A percentile compares a stretch with the other conserved stretches of the same genome.
Conservation (phyloP, 306 rosid genomes). For the Adenanthera pavonina region DNA sequence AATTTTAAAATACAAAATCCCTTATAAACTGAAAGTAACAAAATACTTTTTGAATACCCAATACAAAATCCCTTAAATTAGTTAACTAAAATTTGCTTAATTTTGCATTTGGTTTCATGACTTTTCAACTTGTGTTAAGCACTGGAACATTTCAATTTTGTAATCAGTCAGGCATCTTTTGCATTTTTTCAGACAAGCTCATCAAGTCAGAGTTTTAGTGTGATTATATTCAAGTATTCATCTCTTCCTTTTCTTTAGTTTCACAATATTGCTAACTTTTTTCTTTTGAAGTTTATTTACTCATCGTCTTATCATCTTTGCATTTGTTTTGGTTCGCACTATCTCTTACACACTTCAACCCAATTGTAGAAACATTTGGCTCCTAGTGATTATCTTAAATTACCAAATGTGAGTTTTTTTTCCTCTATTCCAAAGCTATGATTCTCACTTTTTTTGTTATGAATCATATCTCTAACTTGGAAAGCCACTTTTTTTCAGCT, state of each 20-base stretch:
- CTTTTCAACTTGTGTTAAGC: no score
- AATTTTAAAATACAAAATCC: no score
- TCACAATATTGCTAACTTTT: neutral
- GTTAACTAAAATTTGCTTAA: no score
- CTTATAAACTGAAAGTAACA: no score
- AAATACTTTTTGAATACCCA: no score
- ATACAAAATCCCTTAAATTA: no score
- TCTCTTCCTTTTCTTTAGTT: constrained; percentile 33
- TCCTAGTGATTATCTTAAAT: constrained; percentile 88
- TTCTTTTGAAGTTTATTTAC: neutral
- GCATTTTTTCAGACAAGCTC: constrained; percentile 63
- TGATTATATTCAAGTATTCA: constrained; percentile 67
- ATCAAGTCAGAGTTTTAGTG: constrained; percentile 75
- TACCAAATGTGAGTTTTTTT: constrained; percentile 77
- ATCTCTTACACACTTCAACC: constrained; percentile 36
- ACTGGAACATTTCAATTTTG: no score
- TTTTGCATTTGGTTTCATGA: no score
- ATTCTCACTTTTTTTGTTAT: constrained; percentile 8
- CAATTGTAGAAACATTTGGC: constrained; percentile 80
- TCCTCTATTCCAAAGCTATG: neutral
- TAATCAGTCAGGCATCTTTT: constrained; percentile 73
- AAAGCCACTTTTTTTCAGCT: constrained; percentile 6
- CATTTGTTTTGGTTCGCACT: constrained; percentile 15
- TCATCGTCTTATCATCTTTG: neutral
- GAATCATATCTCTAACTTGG: neutral